Base-by-base conservation (phyloP, 2,329 filamentous ascomycete species). In the Fusarium euwallaceae region DNA sequence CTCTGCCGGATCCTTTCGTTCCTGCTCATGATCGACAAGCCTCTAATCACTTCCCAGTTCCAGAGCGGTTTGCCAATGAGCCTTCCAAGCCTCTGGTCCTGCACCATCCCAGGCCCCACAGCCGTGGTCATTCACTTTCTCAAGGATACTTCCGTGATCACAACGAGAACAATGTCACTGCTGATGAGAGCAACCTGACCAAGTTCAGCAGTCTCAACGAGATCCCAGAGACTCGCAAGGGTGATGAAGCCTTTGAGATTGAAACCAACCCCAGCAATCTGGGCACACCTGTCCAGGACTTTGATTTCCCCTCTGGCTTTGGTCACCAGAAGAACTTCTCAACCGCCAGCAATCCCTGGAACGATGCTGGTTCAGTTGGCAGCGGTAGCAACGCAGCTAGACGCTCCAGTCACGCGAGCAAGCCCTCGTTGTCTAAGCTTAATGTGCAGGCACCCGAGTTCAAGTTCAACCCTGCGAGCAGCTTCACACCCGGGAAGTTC, bases 401-500 rank as follows among this genome's bases (percentile, higher is more conserved):
- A 34, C 84, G 85, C 51, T 84, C 83, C 17, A 84, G 86, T 12
- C 93, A 95, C 78, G 88, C 87, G 20, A 92, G 92, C 80, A 94
- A 93, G 77, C 87, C 91, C 4, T 95, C 91, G 0, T 83, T 92
- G 51, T 94, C 95, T 1, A 95, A 92, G 76, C 89, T 98, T 76
- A 98, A 98, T 78, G 95, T 97, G 34, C 91, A 93, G 72, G 96
- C 96, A 0, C 93, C 95, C 56, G 94, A 97, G 79, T 98, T 98
- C 86, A 94, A 92, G 77, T 96, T 96, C 83, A 90, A 90, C 71
- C 89, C 89, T 4, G 81, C 75, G 12, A 88, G 81, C 77, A 77
- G 69, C 36, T 78, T 78, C 27, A 78, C 74, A 6, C 75, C 76
- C 34, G 76, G 75, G 2, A 71, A 78, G 41, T 78, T 75, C 60